A percentile compares a stretch with the other conserved stretches of the same genome.
phyloP scores from a whole-genome alignment of 257 asterid genomes.

The Gentiana macrophylla region DNA sequence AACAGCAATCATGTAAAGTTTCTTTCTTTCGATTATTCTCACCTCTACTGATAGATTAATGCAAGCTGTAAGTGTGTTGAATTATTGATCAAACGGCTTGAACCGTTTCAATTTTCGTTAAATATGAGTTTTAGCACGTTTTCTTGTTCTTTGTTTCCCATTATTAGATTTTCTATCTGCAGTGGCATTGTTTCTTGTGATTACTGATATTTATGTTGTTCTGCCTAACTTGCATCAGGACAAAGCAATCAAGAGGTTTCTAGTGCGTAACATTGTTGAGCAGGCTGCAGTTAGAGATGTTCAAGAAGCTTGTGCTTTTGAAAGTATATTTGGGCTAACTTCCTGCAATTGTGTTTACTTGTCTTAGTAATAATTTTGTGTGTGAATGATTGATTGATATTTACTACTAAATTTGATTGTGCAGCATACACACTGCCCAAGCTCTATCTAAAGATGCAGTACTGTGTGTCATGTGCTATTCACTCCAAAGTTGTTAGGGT shows the following conservation, averaged over 20 bases:
- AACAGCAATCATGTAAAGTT: too few species aligned
- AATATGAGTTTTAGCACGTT: too few species aligned
- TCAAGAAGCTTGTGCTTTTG: slow-evolving; percentile 90
- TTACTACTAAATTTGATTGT: neutral
- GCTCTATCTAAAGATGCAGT: slow-evolving; percentile 83
- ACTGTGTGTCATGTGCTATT: slow-evolving; percentile 79
- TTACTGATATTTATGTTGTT: neutral
- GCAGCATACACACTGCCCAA: slow-evolving; percentile 60
- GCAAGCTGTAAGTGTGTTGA: too few species aligned
- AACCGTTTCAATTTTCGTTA: too few species aligned
- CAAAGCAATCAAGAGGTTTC: slow-evolving; percentile 84
- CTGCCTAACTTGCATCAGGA: slow-evolving; percentile 25
- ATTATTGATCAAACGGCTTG: too few species aligned
- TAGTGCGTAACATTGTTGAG: slow-evolving; percentile 83
- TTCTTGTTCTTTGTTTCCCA: too few species aligned
- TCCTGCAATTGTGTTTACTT: neutral
- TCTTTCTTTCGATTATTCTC: too few species aligned
- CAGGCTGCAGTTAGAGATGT: slow-evolving; percentile 96
- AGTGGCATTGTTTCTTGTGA: too few species aligned
- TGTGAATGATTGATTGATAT: neutral
- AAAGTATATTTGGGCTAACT: slow-evolving; percentile 20
- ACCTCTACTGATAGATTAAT: too few species aligned
- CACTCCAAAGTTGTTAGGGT: slow-evolving; percentile 97
- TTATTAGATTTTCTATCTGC: too few species aligned
- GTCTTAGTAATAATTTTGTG: neutral